phyloP scores from a whole-genome alignment of 2,329 filamentous ascomycete species.

The Ophiostoma australiae region DNA sequence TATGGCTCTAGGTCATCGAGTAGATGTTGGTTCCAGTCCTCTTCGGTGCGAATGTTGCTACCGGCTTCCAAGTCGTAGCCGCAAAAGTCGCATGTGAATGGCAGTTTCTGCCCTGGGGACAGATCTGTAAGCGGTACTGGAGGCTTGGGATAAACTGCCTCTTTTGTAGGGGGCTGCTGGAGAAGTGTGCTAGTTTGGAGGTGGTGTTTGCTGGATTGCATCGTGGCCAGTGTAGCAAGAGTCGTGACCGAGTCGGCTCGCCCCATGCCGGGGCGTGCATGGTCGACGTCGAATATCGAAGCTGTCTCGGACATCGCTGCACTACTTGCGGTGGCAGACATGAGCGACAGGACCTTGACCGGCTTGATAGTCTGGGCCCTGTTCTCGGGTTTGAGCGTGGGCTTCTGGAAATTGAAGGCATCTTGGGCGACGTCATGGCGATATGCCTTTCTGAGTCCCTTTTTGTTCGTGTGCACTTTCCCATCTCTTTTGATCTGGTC shows the following conservation, averaged over 20 bases:
- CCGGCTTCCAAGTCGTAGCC: constrained; percentile 26
- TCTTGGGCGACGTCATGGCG: constrained; percentile 25
- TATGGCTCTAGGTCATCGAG: constrained; percentile 27
- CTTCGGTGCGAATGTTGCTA: constrained; percentile 21
- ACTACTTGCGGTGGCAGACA: constrained; percentile 18
- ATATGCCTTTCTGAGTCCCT: constrained; percentile 16
- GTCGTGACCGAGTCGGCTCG: neutral
- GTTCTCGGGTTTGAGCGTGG: constrained; percentile 18
- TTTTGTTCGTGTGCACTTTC: constrained; percentile 12
- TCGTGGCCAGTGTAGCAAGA: neutral
- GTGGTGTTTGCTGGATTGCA: constrained; percentile 23
- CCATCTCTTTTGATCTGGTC: constrained; percentile 22
- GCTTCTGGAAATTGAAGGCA: constrained; percentile 16
- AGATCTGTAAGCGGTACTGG: constrained; percentile 20
- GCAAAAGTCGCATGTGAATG: constrained; percentile 26
- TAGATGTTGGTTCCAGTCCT: constrained; percentile 26
- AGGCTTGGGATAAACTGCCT: constrained; percentile 21
- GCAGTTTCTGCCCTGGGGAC: constrained; percentile 16
- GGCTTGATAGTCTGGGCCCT: neutral
- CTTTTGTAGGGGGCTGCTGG: neutral
- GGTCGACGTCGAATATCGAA: neutral
- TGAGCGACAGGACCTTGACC: neutral
- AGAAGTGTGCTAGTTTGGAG: neutral
- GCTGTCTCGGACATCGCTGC: constrained; percentile 19
- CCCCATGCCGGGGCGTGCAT: neutral